Evolutionary conservation across 768 basidiomycete species (phyloP).

Genomic region (Termitomyces sp.): DNA sequence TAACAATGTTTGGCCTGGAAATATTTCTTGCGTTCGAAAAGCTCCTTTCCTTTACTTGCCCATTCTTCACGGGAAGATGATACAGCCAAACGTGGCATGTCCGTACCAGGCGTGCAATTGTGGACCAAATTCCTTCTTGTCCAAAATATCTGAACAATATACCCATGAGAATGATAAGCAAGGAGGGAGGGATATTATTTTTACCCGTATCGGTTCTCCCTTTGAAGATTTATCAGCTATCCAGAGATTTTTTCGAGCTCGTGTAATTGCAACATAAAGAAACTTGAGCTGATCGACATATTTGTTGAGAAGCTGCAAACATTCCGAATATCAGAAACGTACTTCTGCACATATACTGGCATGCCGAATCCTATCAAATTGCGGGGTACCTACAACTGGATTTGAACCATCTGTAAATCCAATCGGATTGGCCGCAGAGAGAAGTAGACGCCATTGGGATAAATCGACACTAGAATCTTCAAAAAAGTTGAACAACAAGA

Average conservation of each 20-base stretch:
- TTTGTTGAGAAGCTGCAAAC: background rate
- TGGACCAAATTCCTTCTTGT: conserved; percentile 36
- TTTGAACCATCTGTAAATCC: background rate
- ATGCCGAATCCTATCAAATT: conserved; percentile 45
- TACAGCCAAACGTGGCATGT: conserved; percentile 48
- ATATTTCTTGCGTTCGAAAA: conserved; percentile 39
- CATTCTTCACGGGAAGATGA: conserved; percentile 41
- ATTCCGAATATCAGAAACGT: background rate
- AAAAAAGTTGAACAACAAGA: conserved; percentile 73
- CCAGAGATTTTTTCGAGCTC: conserved; percentile 67
- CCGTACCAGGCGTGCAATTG: conserved; percentile 39
- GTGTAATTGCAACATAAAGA: conserved; percentile 66
- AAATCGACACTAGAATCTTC: conserved; percentile 47
- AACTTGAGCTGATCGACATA: conserved; percentile 45
- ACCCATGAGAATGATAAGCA: background rate
- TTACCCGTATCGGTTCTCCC: conserved; percentile 52
- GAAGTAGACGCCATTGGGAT: conserved; percentile 55
- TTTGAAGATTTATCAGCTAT: conserved; percentile 57
- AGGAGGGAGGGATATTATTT: background rate
- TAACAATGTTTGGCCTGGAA: conserved; percentile 51
- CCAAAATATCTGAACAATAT: conserved; percentile 44
- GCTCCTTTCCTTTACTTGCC: conserved; percentile 24
- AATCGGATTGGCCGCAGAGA: conserved; percentile 31
- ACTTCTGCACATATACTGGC: conserved; percentile 57
- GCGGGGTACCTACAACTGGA: conserved; percentile 25